Evolutionary conservation across 176 grass and related monocot genomes (phyloP), one percentile per base, ranked within the genome.

Genomic region (Ensete glaucum): DNA sequence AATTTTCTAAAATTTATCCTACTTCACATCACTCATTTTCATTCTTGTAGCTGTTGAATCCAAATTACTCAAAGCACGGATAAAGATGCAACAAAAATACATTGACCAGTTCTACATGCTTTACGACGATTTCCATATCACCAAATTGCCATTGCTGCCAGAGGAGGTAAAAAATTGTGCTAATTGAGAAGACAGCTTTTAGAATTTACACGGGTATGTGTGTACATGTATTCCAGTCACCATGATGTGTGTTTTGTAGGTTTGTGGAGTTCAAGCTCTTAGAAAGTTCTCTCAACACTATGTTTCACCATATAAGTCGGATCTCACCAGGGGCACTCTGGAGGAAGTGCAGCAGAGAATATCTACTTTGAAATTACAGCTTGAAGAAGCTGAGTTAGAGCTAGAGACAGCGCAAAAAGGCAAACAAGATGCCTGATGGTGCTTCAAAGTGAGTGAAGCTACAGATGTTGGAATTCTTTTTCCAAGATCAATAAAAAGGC

Each of bases 21-120:
- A 53, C 19, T 14, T 23, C 34, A 43, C 22, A 77, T 27, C 23
- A 2, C 8, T 8, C 76, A 53, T 49, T 75, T 19, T 65, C 51
- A 77, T 79, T 71, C 11, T 72, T 82, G 79, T 79, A 99, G 96
- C 81, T 64, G 91, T 94, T 27, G 91, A 99, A 76, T 99, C 96
- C 54, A 95, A 91, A 80, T 76, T 99, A 56, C 77, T 99, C 77
- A 84, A 81, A 79, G 86, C 96, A 72, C 85, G 96, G 6, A 75
- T 99, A 77, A 89, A 94, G 67, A 99, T 99, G 96, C 96, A 99
- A 82, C 88, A 86, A 53, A 99, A 99, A 77, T 99, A 99, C 17
- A 84, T 99, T 53, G 86, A 89, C 79, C 96, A 99, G 79, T 99
- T 99, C 72, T 83, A 99, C 67, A 87, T 89, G 96, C 71, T 99